Evolutionary conservation across 129 eudicot genomes (phyloP).

Genomic region (Flaveria brownii): DNA sequence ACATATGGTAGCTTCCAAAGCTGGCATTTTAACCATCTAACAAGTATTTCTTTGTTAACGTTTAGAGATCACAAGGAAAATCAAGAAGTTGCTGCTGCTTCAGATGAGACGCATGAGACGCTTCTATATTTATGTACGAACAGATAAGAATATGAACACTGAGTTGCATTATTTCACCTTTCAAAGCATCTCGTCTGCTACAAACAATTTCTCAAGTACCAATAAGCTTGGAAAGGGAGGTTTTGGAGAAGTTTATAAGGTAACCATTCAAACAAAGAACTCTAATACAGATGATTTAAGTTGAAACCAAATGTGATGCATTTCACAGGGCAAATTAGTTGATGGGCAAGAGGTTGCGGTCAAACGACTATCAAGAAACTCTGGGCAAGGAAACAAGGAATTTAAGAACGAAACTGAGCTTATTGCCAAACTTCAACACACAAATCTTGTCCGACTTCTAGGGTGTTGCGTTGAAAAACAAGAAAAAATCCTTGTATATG

Average conservation of each 20-base stretch:
- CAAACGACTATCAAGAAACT: conserved; percentile 34
- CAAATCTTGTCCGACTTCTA: conserved; percentile 31
- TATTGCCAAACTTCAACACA: conserved; percentile 41
- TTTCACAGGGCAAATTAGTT: conserved; percentile 28
- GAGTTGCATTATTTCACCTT: conserved; percentile 38
- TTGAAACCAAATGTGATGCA: neutral
- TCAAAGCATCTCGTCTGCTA: conserved; percentile 34
- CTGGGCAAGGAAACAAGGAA: conserved; percentile 33
- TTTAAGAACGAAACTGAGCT: conserved; percentile 35
- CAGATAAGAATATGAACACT: neutral
- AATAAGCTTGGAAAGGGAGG: conserved; percentile 41
- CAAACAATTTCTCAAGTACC: conserved; percentile 32
- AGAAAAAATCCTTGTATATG: conserved; percentile 41
- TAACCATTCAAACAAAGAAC: neutral
- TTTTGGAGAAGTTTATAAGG: conserved; percentile 43
- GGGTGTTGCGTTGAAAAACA: conserved; percentile 34
- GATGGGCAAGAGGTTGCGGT: conserved; percentile 41
- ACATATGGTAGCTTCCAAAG: too few species aligned
- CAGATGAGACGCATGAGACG: neutral
- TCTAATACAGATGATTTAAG: neutral
- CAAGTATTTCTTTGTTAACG: neutral
- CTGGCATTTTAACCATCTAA: neutral
- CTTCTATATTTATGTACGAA: neutral
- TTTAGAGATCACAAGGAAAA: conserved; percentile 21
- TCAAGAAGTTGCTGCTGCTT: neutral